phyloP scores from a whole-genome alignment of 208 protist species.

The Trypanosoma lewisi region DNA sequence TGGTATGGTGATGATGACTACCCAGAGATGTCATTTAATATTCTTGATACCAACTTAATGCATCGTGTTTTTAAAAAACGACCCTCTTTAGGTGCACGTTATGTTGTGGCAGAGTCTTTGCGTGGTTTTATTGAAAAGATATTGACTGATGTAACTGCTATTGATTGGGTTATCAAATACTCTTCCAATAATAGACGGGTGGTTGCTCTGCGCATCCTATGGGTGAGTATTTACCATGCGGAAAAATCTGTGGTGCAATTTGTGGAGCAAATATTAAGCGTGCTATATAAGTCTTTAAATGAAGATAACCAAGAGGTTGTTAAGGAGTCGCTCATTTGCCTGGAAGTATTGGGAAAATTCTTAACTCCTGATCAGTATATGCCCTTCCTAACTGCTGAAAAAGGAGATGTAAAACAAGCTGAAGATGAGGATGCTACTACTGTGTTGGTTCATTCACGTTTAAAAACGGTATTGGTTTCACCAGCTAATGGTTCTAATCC shows the following conservation, averaged over 20 bases:
- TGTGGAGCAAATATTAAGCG: conserved; percentile 74
- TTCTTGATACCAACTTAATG: conserved; percentile 21
- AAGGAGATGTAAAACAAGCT: conserved; percentile 23
- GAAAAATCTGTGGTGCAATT: conserved; percentile 85
- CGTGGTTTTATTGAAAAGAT: conserved; percentile 64
- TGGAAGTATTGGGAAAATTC: conserved; percentile 84
- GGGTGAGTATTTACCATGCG: conserved; percentile 70
- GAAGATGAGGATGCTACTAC: conserved; percentile 44
- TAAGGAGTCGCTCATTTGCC: conserved; percentile 66
- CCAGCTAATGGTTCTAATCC: conserved; percentile 26
- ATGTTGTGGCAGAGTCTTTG: conserved; percentile 73
- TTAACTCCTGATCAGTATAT: conserved; percentile 89
- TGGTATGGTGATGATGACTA: conserved; percentile 92
- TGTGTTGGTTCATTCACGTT: conserved; percentile 42
- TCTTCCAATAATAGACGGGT: conserved; percentile 83
- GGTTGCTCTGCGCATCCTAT: conserved; percentile 76
- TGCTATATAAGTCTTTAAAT: conserved; percentile 80
- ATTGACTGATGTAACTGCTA: conserved; percentile 67
- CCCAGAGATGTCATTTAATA: conserved; percentile 53
- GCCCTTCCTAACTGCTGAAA: conserved; percentile 79
- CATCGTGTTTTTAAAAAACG: conserved; percentile 51
- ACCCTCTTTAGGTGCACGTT: conserved; percentile 71
- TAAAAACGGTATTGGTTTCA: conserved; percentile 64
- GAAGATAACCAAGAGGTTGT: conserved; percentile 75
- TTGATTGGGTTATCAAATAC: conserved; percentile 89